Evolutionary conservation across 192 early-diverging fungal genomes (phyloP), one percentile per base, ranked within the genome.

Genomic region (Coemansia sp.): DNA sequence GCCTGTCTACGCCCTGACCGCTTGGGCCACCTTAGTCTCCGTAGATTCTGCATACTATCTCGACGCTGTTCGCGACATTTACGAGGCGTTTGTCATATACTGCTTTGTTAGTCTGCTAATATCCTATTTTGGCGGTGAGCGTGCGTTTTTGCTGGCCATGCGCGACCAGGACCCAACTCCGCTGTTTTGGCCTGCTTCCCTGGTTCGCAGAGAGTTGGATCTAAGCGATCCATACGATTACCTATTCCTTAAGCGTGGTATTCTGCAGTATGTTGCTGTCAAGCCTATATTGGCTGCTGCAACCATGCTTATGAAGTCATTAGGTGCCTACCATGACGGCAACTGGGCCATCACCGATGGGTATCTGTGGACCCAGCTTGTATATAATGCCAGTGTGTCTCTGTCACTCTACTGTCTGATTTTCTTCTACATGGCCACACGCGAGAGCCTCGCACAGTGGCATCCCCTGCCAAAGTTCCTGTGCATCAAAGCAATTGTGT

Each of bases 1-100:
- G 7, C 95, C 95, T 5, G 84, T 97, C 25, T 97, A 94, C 64
- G 92, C 90, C 24, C 69, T 96, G 21, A 89, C 93, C 6, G 93
- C 94, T 0, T 88, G 89, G 69, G 83, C 85, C 2, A 87, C 86
- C 9, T 76, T 98, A 48, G 79, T 88, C 4, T 94, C 92, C n/a
- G 69, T 86, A 19, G 71, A 82, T 34, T 77, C 84, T 5, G 88
- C 93, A 22, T 90, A 92, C 56, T 96, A 93, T 59, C 85, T 96
- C 5, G 95, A 98, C 58, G 88, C 92, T 2, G 78, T 98, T 61
- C 85, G 95, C 38, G 95, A 97, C 58, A 85, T 97, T 7, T 97
- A 97, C 66, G 95, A 97, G 73, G 93, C 92, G 27, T 97, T 95
- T 84, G 95, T 97, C 24, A 91, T 97, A 50, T 97, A 97, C 79